These are phyloP conservation scores for Cutaneotrichosporon mucoides DNA, from an alignment of 1,284 basidiomycete species.

Conservation along the genomic window DNA sequence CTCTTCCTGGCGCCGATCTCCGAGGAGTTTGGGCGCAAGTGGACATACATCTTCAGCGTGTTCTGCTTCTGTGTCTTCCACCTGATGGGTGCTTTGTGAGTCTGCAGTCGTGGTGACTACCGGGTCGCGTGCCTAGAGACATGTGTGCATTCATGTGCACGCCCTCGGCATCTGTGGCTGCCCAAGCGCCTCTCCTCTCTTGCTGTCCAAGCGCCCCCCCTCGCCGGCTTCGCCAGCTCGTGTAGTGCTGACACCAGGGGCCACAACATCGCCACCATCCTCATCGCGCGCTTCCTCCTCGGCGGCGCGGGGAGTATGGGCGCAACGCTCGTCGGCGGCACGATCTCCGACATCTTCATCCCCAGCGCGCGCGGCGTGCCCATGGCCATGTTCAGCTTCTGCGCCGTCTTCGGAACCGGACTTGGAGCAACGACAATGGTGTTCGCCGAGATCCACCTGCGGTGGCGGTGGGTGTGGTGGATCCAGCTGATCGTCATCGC, in stretches of 20 bases:
- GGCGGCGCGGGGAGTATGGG: slow-evolving; percentile 63
- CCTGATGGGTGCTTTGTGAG: slow-evolving; percentile 30
- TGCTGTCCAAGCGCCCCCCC: no score
- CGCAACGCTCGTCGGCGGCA: slow-evolving; percentile 72
- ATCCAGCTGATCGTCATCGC: slow-evolving; percentile 57
- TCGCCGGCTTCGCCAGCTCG: no score
- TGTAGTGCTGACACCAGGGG: slow-evolving; percentile 56
- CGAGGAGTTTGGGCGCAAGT: slow-evolving; percentile 70
- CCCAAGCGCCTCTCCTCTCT: no score
- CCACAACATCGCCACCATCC: slow-evolving; percentile 64
- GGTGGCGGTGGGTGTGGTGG: slow-evolving; percentile 81
- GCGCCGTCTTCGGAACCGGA: slow-evolving; percentile 60
- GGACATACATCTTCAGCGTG: slow-evolving; percentile 61
- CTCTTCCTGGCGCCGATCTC: slow-evolving; percentile 68
- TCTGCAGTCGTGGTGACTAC: slow-evolving; percentile 3
- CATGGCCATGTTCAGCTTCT: slow-evolving; percentile 63
- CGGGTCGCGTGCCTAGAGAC: not conserved
- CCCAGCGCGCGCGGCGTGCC: slow-evolving; percentile 54
- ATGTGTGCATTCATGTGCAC: not conserved
- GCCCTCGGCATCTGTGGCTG: no score
- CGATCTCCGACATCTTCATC: slow-evolving; percentile 63
- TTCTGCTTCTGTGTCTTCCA: slow-evolving; percentile 61
- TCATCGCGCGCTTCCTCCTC: slow-evolving; percentile 60
- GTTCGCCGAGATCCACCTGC: slow-evolving; percentile 59
- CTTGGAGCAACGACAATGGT: slow-evolving; percentile 64